These are phyloP conservation scores for Diutina pseudorugosa DNA, from an alignment of 1,139 yeast species.

Conservation along the genomic window DNA sequence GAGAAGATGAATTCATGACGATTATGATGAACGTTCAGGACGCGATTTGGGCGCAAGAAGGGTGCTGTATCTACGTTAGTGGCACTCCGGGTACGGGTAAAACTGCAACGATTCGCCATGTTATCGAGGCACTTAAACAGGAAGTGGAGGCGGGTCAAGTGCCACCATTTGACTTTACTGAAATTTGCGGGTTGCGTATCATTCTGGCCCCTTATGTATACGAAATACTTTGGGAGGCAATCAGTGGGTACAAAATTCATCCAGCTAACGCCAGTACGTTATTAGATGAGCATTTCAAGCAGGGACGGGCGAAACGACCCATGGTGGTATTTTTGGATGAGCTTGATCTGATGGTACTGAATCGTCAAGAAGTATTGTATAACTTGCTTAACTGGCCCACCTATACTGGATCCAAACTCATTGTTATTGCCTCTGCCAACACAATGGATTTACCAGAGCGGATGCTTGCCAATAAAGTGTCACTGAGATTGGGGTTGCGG, in stretches of 20 bases:
- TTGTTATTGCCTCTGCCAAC: conserved; percentile 90
- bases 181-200: conserved; percentile 83
- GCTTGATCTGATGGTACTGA: conserved; percentile 81
- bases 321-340: conserved; percentile 82
- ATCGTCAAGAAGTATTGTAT: conserved; percentile 81
- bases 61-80: conserved; percentile 80
- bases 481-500: conserved; percentile 82
- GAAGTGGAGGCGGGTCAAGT: conserved; percentile 34
- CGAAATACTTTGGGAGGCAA: conserved; percentile 67
- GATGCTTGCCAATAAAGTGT: conserved; percentile 72
- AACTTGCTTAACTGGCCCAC: conserved; percentile 98
- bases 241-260: conserved; percentile 51
- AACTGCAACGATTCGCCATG: conserved; percentile 88
- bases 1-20: conserved; percentile 77
- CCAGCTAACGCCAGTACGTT: conserved; percentile 46
- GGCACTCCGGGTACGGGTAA: conserved; percentile 99
- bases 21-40: conserved; percentile 62
- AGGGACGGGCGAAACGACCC: conserved; percentile 26
- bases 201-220: conserved; percentile 81
- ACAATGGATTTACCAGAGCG: conserved; percentile 97
- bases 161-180: conserved; percentile 58
- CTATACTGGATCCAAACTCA: conserved; percentile 60
- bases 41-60: conserved; percentile 56
- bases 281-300: conserved; percentile 24
- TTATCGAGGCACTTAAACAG: conserved; percentile 50